Evolutionary conservation across 805 yeast genomes (phyloP), one percentile per base, ranked within the genome.

Genomic region (Starmerella bacillaris): DNA sequence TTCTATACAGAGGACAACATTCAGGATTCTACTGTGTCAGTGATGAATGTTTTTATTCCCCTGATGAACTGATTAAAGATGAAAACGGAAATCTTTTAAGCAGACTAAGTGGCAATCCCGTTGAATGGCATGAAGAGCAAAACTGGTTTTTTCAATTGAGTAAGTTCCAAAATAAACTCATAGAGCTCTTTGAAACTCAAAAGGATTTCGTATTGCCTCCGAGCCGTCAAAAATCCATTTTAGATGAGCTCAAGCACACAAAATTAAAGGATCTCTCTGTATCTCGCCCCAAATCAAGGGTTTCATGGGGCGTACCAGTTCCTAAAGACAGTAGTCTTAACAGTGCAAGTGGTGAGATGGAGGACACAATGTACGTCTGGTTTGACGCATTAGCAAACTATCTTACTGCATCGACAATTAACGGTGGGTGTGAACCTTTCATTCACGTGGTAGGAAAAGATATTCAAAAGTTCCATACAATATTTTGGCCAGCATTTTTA

Each of bases 21-120:
- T 56, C 68, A 33, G 98, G 98, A 2, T 89, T 96, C 96, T 89
- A 89, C 51, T 79, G 92, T 5, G 61, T 86, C 5, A 76, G 92
- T 33, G 98, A 89, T 51, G 98, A 89, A 56, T 77, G 94, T 2
- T 89, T 89, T 50, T 86, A 80, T 48, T 78, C 96, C 0, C 92
- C 75, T 41, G 56, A 70, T 2, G 93, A 83, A 53, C 71, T 80
- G 18, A 58, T 56, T 31, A 37, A 50, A 5, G 39, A 36, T n/a
- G 49, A 40, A 14, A 26, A 33, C 6, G 57, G 59, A 1, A 38
- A 40, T 2, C 45, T 46, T 21, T 42, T 55, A 22, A 60, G 58
- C 41, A 68, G 64, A 21, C 95, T 84, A 48, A 70, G 94, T 0
- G 71, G 76, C 4, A 75, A 72, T 36, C 74, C 72, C 42, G 98